Evolutionary conservation across 2,329 filamentous ascomycete species (phyloP).

Genomic region (Neocatenulostroma microsporum): DNA sequence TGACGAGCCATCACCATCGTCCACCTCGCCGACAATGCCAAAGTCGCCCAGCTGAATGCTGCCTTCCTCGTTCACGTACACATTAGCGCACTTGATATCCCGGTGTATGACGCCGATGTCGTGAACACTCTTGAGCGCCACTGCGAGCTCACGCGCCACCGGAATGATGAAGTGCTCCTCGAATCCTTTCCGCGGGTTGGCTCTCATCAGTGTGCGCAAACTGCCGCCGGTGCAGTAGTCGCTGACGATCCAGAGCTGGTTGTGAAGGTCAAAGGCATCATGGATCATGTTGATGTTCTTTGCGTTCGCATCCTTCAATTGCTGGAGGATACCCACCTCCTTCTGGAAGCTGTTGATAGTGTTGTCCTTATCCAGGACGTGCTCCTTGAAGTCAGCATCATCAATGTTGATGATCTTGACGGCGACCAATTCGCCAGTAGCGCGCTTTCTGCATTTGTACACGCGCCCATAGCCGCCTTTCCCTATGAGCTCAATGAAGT

Average conservation of each 20-base stretch:
- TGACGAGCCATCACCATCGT: slow-evolving; percentile 58
- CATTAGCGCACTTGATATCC: slow-evolving; percentile 65
- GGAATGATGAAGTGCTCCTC: slow-evolving; percentile 57
- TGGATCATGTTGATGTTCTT: slow-evolving; percentile 76
- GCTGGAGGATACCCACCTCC: slow-evolving; percentile 59
- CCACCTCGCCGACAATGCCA: slow-evolving; percentile 70
- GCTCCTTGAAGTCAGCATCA: slow-evolving; percentile 53
- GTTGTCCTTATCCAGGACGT: slow-evolving; percentile 57
- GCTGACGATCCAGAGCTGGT: slow-evolving; percentile 80
- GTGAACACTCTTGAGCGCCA: slow-evolving; percentile 55
- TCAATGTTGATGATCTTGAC: slow-evolving; percentile 83
- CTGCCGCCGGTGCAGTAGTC: slow-evolving; percentile 82
- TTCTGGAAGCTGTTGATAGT: slow-evolving; percentile 50
- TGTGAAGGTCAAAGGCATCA: slow-evolving; percentile 67
- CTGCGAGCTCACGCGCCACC: slow-evolving; percentile 56
- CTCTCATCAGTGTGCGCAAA: slow-evolving; percentile 57
- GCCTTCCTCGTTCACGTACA: slow-evolving; percentile 69
- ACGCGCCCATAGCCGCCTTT: slow-evolving; percentile 69
- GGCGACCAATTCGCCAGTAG: slow-evolving; percentile 51
- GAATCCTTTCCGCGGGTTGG: slow-evolving; percentile 33
- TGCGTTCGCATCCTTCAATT: slow-evolving; percentile 65
- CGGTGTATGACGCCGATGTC: slow-evolving; percentile 59
- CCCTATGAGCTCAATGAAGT: slow-evolving; percentile 64
- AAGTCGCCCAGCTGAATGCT: slow-evolving; percentile 77
- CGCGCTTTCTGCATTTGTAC: slow-evolving; percentile 52